phyloP scores from a whole-genome alignment of 768 basidiomycete species.

The Podaxis sp. region DNA sequence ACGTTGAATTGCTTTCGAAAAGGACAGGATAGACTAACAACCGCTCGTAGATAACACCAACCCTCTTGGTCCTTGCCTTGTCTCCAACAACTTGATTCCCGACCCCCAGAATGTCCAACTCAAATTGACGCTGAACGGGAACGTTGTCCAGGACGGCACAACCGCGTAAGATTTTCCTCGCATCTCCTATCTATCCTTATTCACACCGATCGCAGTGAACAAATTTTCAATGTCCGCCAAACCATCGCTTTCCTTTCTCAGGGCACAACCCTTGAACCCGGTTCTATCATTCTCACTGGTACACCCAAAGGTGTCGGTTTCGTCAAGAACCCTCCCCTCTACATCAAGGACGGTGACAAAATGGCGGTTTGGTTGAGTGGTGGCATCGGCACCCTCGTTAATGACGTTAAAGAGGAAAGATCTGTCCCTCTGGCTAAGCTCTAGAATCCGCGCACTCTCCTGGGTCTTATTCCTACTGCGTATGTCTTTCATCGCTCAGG shows the following conservation, averaged over 20 bases:
- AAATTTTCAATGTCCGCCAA: slow-evolving; percentile 77
- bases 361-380: slow-evolving; percentile 65
- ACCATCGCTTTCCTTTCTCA: slow-evolving; percentile 82
- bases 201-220: slow-evolving; percentile 45
- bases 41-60: slow-evolving; percentile 52
- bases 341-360: slow-evolving; percentile 72
- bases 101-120: slow-evolving; percentile 67
- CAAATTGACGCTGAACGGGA: slow-evolving; percentile 64
- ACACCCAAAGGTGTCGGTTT: slow-evolving; percentile 85
- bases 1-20: slow-evolving; percentile 16
- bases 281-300: slow-evolving; percentile 80
- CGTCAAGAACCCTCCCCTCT: slow-evolving; percentile 65
- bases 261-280: slow-evolving; percentile 79
- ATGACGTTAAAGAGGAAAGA: slow-evolving; percentile 71
- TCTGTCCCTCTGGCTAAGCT: slow-evolving; percentile 9
- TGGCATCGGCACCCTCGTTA: slow-evolving; percentile 79
- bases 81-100: slow-evolving; percentile 59
- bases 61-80: slow-evolving; percentile 81
- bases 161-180: slow-evolving; percentile 55
- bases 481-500: not conserved
- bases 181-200: not conserved
- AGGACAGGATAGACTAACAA: not conserved
- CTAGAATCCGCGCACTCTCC: not conserved
- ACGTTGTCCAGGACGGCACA: slow-evolving; percentile 69
- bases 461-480: not conserved